phyloP scores from a whole-genome alignment of 2,329 filamentous ascomycete genomes.

The Ambrosiella cleistominuta region DNA sequence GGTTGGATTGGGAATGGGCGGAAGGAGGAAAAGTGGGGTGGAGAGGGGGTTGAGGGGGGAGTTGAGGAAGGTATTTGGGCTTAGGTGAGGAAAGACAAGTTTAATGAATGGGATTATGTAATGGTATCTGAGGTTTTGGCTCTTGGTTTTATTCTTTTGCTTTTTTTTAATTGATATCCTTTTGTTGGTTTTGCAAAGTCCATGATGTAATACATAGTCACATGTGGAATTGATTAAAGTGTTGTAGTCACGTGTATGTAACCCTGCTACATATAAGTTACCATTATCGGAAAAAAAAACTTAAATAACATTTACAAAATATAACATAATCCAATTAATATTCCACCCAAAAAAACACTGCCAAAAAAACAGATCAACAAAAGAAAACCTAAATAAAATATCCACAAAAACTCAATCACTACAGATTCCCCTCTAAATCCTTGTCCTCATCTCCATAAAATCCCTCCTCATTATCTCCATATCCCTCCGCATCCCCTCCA shows the following conservation, averaged over 20 bases:
- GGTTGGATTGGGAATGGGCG: slow-evolving; percentile 24
- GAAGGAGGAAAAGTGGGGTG: slow-evolving; percentile 21
- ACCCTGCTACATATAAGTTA: no score
- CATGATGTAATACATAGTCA: no score
- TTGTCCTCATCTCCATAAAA: slow-evolving; percentile 5
- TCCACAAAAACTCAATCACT: no score
- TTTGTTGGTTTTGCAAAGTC: neutral
- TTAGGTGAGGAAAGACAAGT: neutral
- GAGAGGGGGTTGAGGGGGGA: slow-evolving; percentile 24
- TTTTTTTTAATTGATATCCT: slow-evolving; percentile 1
- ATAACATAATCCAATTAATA: no score
- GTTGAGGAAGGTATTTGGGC: slow-evolving; percentile 23
- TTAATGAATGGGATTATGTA: neutral
- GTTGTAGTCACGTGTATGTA: no score
- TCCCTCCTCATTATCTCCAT: slow-evolving; percentile 9
- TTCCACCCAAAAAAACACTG: no score
- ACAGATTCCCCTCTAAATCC: neutral
- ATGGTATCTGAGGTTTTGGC: neutral
- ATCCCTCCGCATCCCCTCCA: neutral
- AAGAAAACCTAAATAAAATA: neutral
- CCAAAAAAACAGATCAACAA: neutral
- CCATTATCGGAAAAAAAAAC: no score
- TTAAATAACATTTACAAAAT: no score
- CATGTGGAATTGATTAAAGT: no score
- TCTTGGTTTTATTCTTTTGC: neutral